Conservation (phyloP, 352 stramenopile species). For the Pythium dissotocum region DNA sequence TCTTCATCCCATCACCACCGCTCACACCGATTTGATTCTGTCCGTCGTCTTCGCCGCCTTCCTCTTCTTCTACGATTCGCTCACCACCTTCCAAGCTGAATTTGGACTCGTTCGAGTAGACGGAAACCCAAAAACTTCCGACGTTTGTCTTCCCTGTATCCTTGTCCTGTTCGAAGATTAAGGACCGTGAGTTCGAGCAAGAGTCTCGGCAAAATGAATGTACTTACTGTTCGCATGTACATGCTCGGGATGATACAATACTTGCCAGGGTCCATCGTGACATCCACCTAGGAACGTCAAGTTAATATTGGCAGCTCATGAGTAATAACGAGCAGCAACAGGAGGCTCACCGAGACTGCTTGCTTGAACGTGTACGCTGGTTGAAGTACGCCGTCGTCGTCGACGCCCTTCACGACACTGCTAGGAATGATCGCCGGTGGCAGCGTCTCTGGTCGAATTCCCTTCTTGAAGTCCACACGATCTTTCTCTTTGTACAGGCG, state of each 20-base stretch:
- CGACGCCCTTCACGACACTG: slow-evolving; percentile 57
- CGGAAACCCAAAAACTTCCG: slow-evolving; percentile 80
- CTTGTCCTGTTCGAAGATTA: slow-evolving; percentile 53
- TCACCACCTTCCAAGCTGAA: slow-evolving; percentile 77
- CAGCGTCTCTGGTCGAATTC: slow-evolving; percentile 44
- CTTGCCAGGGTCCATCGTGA: slow-evolving; percentile 63
- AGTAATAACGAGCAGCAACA: background rate
- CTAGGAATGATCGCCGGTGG: slow-evolving; percentile 79
- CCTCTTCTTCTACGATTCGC: slow-evolving; percentile 78
- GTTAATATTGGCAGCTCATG: background rate
- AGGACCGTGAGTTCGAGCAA: background rate
- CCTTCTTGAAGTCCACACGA: slow-evolving; percentile 57
- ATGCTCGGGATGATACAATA: slow-evolving; percentile 88
- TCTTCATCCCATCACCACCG: slow-evolving; percentile 11
- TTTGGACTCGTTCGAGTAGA: slow-evolving; percentile 69
- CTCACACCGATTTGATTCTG: background rate
- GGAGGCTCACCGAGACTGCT: slow-evolving; percentile 56
- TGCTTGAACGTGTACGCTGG: slow-evolving; percentile 85
- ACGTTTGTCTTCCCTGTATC: slow-evolving; percentile 73
- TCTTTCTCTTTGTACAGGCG: slow-evolving; percentile 70
- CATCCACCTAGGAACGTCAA: slow-evolving; percentile 45
- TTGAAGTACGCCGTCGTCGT: slow-evolving; percentile 71
- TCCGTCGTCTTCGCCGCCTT: slow-evolving; percentile 47
- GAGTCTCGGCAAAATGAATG: background rate
- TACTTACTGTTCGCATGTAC: slow-evolving; percentile 82